A percentile compares a stretch with the other conserved stretches of the same genome.
These are phyloP conservation scores for Calocybe gangraenosa DNA, from an alignment of 768 basidiomycete genomes.

Conservation along the genomic window DNA sequence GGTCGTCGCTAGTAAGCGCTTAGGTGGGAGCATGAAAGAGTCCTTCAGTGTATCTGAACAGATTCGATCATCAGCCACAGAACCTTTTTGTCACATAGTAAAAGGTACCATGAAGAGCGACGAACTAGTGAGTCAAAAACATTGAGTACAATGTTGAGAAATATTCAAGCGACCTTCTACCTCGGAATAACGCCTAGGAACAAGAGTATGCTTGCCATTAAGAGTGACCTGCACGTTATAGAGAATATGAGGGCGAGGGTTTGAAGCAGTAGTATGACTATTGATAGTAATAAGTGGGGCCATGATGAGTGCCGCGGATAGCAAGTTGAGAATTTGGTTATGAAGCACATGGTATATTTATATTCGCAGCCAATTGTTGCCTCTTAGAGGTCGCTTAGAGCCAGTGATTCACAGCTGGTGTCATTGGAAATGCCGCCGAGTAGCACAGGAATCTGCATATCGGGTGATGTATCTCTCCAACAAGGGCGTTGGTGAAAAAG, in stretches of 20 bases:
- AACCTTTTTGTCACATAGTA: neutral
- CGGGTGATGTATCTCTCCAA: too few relatives aligned
- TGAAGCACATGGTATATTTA: neutral
- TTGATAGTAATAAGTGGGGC: constrained; percentile 28
- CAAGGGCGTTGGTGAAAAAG: neutral
- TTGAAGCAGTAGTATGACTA: constrained; percentile 42
- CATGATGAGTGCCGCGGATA: constrained; percentile 12
- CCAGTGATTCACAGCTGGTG: neutral
- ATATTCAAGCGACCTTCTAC: constrained; percentile 25
- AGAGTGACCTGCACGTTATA: constrained; percentile 35
- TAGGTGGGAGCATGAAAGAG: constrained; percentile 42
- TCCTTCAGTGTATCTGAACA: constrained; percentile 31
- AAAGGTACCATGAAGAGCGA: constrained; percentile 29
- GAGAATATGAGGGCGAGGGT: constrained; percentile 44
- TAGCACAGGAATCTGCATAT: neutral
- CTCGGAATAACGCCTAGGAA: constrained; percentile 40
- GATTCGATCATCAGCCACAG: neutral
- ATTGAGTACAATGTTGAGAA: neutral
- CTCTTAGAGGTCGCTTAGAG: constrained; percentile 1
- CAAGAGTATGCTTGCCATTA: constrained; percentile 24
- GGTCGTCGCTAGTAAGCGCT: constrained; percentile 42
- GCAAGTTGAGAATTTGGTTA: neutral
- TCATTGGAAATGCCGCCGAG: neutral
- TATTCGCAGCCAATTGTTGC: neutral
- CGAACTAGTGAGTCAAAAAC: constrained; percentile 29